These are phyloP conservation scores for Zygoascus ofunaensis DNA, from an alignment of 805 yeast species.

Conservation along the genomic window DNA sequence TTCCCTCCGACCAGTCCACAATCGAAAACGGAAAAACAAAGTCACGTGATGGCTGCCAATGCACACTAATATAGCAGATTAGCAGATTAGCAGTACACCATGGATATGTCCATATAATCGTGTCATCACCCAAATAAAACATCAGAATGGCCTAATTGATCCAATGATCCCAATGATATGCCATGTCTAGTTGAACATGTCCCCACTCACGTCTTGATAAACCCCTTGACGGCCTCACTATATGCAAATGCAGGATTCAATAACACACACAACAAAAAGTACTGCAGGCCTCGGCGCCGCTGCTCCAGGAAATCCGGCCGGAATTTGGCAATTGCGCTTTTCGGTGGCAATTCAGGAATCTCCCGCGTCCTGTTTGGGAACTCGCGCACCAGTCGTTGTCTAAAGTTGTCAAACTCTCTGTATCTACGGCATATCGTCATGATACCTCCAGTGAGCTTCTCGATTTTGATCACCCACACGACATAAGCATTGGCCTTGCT, in stretches of 20 bases:
- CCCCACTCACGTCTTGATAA: too few species aligned
- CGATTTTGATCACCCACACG: conserved; percentile 33
- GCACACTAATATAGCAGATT: too few species aligned
- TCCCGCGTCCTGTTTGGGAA: conserved; percentile 32
- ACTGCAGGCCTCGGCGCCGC: conserved; percentile 37
- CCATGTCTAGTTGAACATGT: too few species aligned
- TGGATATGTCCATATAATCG: too few species aligned
- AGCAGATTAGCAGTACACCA: too few species aligned
- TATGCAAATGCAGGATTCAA: conserved; percentile 32
- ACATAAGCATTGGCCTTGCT: conserved; percentile 34
- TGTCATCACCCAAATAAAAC: too few species aligned
- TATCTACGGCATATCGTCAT: conserved; percentile 51
- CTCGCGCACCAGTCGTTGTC: conserved; percentile 30
- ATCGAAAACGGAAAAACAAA: too few species aligned
- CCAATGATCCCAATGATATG: too few species aligned
- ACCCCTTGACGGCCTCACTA: conserved; percentile 27
- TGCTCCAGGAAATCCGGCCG: conserved; percentile 29
- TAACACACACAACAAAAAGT: conserved; percentile 36
- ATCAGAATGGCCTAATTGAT: too few species aligned
- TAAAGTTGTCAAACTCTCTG: conserved; percentile 49
- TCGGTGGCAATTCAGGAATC: conserved; percentile 41
- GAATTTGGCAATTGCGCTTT: conserved; percentile 28
- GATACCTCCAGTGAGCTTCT: conserved; percentile 27
- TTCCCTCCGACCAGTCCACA: too few species aligned
- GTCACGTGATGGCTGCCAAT: too few species aligned